Percentiles rank a stretch among this genome's conserved stretches.
phyloP scores from a whole-genome alignment of 306 rosid genomes.

The Ochetophila trinervis region DNA sequence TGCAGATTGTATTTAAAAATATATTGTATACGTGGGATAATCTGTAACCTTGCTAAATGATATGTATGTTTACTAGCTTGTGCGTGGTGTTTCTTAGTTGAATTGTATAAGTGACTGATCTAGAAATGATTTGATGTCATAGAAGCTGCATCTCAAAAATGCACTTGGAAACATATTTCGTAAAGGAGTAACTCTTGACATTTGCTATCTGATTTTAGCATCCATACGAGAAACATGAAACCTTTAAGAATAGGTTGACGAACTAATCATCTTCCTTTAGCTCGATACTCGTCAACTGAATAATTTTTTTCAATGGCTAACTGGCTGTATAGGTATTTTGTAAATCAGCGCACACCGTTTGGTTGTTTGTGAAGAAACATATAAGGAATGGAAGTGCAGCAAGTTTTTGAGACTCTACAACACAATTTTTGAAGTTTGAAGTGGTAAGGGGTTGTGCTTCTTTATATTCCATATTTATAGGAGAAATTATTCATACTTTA shows the following conservation, averaged over 20 bases:
- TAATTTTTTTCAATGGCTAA: slow-evolving; percentile 20
- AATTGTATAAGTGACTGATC: slow-evolving; percentile 25
- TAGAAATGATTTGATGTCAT: slow-evolving; percentile 90
- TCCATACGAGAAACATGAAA: no score
- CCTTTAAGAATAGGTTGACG: background rate
- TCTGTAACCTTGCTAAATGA: slow-evolving; percentile 20
- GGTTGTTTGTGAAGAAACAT: no score
- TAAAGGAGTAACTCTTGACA: slow-evolving; percentile 37
- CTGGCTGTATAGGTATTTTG: slow-evolving; percentile 6
- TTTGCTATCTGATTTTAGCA: no score
- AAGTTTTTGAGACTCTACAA: no score
- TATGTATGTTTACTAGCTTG: slow-evolving; percentile 17
- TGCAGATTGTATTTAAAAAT: background rate
- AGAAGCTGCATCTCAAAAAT: slow-evolving; percentile 95
- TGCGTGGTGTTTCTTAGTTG: slow-evolving; percentile 21
- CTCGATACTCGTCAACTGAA: background rate
- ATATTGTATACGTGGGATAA: background rate
- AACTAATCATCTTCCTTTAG: background rate
- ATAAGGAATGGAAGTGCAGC: no score
- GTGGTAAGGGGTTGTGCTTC: no score
- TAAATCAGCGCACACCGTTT: slow-evolving; percentile 25
- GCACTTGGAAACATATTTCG: slow-evolving; percentile 72
- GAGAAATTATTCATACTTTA: no score
- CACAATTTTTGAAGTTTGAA: no score
- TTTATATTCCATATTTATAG: no score